Conservation (phyloP, 805 yeast genomes). For the Suhomyces emberorum region DNA sequence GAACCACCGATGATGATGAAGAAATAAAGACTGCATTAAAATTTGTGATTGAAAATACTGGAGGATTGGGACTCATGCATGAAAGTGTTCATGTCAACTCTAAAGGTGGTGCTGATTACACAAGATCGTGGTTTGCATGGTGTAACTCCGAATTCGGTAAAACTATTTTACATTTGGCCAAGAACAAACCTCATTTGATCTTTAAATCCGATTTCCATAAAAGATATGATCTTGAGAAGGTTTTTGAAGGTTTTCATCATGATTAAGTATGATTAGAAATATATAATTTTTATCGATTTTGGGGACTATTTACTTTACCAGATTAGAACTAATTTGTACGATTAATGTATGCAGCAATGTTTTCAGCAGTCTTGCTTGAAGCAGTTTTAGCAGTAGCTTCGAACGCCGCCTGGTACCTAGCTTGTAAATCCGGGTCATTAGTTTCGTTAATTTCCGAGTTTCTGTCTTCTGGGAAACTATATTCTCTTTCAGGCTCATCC, state of each 20-base stretch:
- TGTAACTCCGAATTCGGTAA: constrained; percentile 89
- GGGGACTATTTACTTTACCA: neutral
- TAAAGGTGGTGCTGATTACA: constrained; percentile 45
- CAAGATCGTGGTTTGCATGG: constrained; percentile 94
- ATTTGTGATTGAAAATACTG: constrained; percentile 58
- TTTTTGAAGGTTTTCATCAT: constrained; percentile 4
- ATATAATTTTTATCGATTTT: neutral
- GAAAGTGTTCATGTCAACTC: constrained; percentile 71
- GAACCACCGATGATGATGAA: constrained; percentile 69
- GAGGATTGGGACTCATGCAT: constrained; percentile 77
- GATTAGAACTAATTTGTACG: neutral
- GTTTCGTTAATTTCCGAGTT: constrained; percentile 52
- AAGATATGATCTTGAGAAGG: constrained; percentile 30
- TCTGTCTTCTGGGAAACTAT: constrained; percentile 68
- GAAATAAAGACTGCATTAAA: constrained; percentile 56
- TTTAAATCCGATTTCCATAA: constrained; percentile 43
- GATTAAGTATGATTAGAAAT: too few relatives aligned
- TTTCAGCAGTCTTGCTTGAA: constrained; percentile 66
- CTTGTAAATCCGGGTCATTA: constrained; percentile 53
- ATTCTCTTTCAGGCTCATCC: constrained; percentile 56
- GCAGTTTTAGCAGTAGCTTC: constrained; percentile 60
- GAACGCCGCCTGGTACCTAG: constrained; percentile 70
- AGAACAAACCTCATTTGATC: constrained; percentile 68
- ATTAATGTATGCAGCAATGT: constrained; percentile 66
- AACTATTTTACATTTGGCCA: constrained; percentile 73